A percentile compares a stretch with the other conserved stretches of the same genome.
Evolutionary conservation across 805 yeast species (phyloP).

Genomic region (Wickerhamiella musiphila): DNA sequence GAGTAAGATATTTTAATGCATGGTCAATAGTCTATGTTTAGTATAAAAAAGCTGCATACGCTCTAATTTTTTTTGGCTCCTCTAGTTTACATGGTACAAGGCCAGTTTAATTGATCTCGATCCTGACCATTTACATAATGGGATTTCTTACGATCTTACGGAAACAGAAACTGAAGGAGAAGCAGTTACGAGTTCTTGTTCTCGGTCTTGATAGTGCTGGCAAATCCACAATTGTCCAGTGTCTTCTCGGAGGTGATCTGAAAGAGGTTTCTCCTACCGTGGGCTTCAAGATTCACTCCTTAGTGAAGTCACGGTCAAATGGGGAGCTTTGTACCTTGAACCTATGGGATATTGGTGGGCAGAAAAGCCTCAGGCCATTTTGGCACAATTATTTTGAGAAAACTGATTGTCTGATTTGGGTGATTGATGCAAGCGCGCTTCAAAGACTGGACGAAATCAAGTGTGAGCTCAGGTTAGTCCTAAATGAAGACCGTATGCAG

Average conservation of each 20-base stretch:
- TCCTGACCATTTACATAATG: too few species aligned
- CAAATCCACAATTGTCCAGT: slow-evolving; percentile 65
- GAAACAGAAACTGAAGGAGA: slow-evolving; percentile 68
- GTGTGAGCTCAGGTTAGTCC: slow-evolving; percentile 41
- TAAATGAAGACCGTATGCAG: slow-evolving; percentile 48
- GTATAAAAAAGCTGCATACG: neutral
- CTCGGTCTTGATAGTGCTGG: slow-evolving; percentile 88
- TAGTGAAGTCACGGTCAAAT: too few species aligned
- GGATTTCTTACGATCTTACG: slow-evolving; percentile 65
- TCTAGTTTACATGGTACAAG: too few species aligned
- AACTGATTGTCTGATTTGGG: slow-evolving; percentile 71
- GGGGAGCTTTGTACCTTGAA: slow-evolving; percentile 20
- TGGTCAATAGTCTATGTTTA: neutral
- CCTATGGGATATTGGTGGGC: slow-evolving; percentile 81
- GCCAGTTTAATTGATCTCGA: too few species aligned
- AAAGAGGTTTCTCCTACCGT: slow-evolving; percentile 63
- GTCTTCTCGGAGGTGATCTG: slow-evolving; percentile 33
- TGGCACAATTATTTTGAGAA: slow-evolving; percentile 89
- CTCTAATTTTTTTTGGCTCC: neutral
- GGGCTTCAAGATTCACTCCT: slow-evolving; percentile 68
- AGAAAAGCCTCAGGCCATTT: slow-evolving; percentile 60
- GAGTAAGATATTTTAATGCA: slow-evolving; percentile 38
- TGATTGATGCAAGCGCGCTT: slow-evolving; percentile 48
- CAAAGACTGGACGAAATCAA: slow-evolving; percentile 50
- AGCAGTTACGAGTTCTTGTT: slow-evolving; percentile 54